Conservation (phyloP, 2,329 filamentous ascomycete genomes). For the Akanthomyces muscarius region DNA sequence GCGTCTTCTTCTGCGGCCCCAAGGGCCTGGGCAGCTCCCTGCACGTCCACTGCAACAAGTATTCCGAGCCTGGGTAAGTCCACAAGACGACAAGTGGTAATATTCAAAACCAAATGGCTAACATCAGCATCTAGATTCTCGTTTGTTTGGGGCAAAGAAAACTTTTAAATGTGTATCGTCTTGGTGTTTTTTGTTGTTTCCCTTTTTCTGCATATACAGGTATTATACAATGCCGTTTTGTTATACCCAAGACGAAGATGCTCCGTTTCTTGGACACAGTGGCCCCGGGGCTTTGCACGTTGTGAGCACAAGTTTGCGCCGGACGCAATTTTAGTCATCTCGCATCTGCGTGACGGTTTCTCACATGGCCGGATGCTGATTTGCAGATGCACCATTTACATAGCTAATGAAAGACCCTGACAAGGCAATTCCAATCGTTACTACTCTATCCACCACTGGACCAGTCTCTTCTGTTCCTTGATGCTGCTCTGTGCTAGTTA, state of each 20-base stretch:
- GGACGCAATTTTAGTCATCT: conserved; percentile 14
- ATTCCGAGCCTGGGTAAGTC: conserved; percentile 72
- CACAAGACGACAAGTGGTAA: not conserved
- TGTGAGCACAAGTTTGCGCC: conserved; percentile 13
- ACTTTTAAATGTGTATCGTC: conserved; percentile 45
- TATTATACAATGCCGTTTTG: not conserved
- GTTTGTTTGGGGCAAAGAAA: conserved; percentile 67
- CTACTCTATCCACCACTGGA: not conserved
- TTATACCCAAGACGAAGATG: conserved; percentile 4
- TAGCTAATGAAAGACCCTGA: conserved; percentile 1
- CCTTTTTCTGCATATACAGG: conserved; percentile 2
- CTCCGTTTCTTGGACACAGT: not conserved
- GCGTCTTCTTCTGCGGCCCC: conserved; percentile 82
- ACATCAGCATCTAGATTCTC: conserved; percentile 46
- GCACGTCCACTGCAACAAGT: conserved; percentile 84
- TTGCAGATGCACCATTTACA: not conserved
- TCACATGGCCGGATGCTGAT: not conserved
- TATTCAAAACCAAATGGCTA: conserved; percentile 12
- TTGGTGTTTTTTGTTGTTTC: not conserved
- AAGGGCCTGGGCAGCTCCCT: conserved; percentile 72
- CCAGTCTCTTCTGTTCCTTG: not conserved
- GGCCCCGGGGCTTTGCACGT: not conserved
- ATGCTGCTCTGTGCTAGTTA: not conserved
- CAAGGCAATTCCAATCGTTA: not conserved
- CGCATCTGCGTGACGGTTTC: not conserved